Evolutionary conservation across 176 grass and related monocot genomes (phyloP), one percentile per base, ranked within the genome.

Genomic region (Carex scoparia): DNA sequence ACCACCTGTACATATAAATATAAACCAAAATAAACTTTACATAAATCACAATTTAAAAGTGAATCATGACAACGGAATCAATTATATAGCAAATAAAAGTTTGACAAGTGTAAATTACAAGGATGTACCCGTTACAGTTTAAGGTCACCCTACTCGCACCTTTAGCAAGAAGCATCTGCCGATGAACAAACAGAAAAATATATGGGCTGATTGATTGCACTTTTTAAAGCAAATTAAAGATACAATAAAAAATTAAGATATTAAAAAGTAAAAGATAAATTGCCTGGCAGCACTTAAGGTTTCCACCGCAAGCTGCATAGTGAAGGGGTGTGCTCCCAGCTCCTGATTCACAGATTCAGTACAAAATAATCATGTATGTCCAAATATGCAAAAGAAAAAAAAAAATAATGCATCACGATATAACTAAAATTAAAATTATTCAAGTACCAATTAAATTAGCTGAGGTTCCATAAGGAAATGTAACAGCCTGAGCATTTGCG

Each of bases 291-390:
- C 96, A 99, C 69, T 95, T 92, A 65, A 84, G 69, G 84, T 87
- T 95, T 49, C 96, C 96, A 19, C 93, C 93, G 73, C 96, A 90
- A 1, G 93, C 93, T 81, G 96, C 93, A 68, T 92, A 99, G 89
- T 99, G 96, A 84, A 99, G 89, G 48, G 93, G 93, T 37, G 93
- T 99, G 63, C 93, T 99, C 84, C 93, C 90, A 84, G 93, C 91
- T 87, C 96, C 96, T 99, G 91, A 53, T 85, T 61, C n/a, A 86
- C 91, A 92, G 88, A 44, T 83, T 44, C 14, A 86, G 53, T 37
- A 77, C 33, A 85, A 85, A 40, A 74, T 8, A 67, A 54, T 69
- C 63, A 68, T 46, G 9, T 58, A 69, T 54, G 18, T 38, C 55
- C 16, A 40, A 38, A 84, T 16, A 19, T 63, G 11, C 18, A 61